Evolutionary conservation across 352 stramenopile species (phyloP), one percentile per base, ranked within the genome.

Genomic region (Aphanomyces euteiches): DNA sequence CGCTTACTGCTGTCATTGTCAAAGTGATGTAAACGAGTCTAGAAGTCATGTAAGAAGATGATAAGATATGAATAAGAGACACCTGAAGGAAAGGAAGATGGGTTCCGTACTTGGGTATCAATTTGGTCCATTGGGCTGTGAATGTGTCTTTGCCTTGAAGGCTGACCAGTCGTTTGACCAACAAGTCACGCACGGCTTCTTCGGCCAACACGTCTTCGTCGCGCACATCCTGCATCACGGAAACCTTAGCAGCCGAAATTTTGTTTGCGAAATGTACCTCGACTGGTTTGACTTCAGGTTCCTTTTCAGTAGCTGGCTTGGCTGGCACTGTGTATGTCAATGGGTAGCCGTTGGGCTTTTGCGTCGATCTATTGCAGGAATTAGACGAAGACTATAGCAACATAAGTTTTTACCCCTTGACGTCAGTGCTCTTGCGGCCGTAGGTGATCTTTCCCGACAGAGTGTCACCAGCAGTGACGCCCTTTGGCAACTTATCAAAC

Each of bases 271-370:
- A 7, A 40, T 7, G 34, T 61, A 61, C 54, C 21, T 70, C 54
- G 4, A 80, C 78, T 45, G 90, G 81, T 19, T 21, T 56, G 15
- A 39, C 40, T 36, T 70, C 64, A 1, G 82, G 80, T 3, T 90
- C 79, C 72, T 93, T 92, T 28, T 72, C 72, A 0, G 81, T 75
- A 1, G 75, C 83, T 3, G 80, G 78, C 8, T 82, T 80, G 3
- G 83, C 75, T 4, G 87, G 82, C 21, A 95, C 83, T n/a, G 90
- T 79, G 54, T 93, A 95, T 59, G 79, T 74, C 67, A 95, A 80
- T 17, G 80, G 71, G 58, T 92, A 93, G 39, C 87, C 87, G n/a
- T 78, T 75, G 0, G 87, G 64, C 54, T 70, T 70, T 63, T 64
- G 64, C 6, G 85, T 63, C 65, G 56, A 28, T 17, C 54, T 61